These are phyloP conservation scores for Beta vulgaris DNA, from an alignment of 148 eudicot genomes.

Conservation along the genomic window DNA sequence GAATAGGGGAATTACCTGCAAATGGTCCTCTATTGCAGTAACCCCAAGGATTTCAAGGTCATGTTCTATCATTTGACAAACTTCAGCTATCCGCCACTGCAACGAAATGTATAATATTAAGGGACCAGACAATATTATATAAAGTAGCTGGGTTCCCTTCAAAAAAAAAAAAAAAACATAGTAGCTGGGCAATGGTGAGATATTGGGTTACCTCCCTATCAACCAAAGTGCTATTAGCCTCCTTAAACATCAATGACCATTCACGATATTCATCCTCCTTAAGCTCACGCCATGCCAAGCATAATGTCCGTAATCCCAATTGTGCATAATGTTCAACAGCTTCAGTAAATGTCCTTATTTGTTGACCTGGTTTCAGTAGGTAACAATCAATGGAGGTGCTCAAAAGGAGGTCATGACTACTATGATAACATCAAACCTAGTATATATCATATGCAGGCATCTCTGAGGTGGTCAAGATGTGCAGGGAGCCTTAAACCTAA, in stretches of 20 bases:
- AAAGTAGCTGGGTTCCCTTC: no score
- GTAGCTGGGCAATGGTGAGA: constrained; percentile 1
- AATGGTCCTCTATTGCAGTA: constrained; percentile 91
- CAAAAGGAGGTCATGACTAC: background rate
- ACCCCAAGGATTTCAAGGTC: constrained; percentile 88
- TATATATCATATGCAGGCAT: background rate
- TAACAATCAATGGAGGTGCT: constrained; percentile 7
- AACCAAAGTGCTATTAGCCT: constrained; percentile 86
- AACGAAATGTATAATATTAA: constrained; percentile 17
- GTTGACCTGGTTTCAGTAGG: constrained; percentile 57
- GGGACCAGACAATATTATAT: background rate
- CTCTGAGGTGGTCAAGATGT: background rate
- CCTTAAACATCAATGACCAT: constrained; percentile 87
- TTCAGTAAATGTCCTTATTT: constrained; percentile 60
- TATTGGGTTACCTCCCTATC: constrained; percentile 79
- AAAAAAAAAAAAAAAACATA: no score
- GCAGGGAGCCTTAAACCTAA: background rate
- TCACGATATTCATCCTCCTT: constrained; percentile 79
- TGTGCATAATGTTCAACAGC: constrained; percentile 92
- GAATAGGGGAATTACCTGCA: constrained; percentile 52
- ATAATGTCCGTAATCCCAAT: constrained; percentile 90
- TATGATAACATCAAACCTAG: background rate
- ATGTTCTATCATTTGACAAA: constrained; percentile 83
- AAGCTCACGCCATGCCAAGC: constrained; percentile 91
- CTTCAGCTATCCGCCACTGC: constrained; percentile 97